phyloP scores from a whole-genome alignment of 1,284 basidiomycete species.

The Trichosporon inkin region DNA sequence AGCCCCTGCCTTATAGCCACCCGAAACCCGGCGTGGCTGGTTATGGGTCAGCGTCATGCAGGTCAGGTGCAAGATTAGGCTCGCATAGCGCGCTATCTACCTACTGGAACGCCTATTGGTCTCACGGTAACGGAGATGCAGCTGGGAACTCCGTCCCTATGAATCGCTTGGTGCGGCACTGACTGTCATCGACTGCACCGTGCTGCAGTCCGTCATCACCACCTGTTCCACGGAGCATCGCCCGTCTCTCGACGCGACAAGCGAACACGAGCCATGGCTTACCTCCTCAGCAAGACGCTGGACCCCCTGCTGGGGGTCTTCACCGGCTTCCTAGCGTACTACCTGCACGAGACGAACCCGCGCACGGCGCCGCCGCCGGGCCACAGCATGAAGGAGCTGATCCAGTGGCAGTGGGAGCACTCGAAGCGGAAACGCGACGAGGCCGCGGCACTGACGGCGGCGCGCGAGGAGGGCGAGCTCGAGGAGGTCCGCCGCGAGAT shows the following conservation, averaged over 20 bases:
- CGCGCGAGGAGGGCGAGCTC: constrained; percentile 32
- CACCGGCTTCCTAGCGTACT: constrained; percentile 72
- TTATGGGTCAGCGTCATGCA: no score
- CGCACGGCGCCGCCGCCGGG: constrained; percentile 66
- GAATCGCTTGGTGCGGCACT: no score
- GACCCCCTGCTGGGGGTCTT: constrained; percentile 75
- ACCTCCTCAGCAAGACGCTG: constrained; percentile 52
- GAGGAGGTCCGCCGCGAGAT: constrained; percentile 44
- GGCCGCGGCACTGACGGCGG: constrained; percentile 22
- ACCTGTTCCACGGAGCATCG: not conserved
- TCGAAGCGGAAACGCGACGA: constrained; percentile 27
- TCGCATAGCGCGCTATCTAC: no score
- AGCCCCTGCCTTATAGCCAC: no score
- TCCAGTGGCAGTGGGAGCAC: constrained; percentile 64
- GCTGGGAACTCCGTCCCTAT: no score
- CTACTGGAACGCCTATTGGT: no score
- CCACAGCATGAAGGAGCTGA: constrained; percentile 60
- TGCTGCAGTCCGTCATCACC: no score
- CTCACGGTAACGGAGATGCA: no score
- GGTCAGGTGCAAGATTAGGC: no score
- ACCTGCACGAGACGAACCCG: constrained; percentile 78
- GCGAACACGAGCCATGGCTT: constrained; percentile 13
- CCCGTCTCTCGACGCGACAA: not conserved
- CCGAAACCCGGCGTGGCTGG: no score
- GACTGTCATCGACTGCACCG: no score